Percentiles rank a stretch among this genome's conserved stretches.
Conservation (phyloP, 495 filamentous ascomycete species). For the Talaromyces proteolyticus region DNA sequence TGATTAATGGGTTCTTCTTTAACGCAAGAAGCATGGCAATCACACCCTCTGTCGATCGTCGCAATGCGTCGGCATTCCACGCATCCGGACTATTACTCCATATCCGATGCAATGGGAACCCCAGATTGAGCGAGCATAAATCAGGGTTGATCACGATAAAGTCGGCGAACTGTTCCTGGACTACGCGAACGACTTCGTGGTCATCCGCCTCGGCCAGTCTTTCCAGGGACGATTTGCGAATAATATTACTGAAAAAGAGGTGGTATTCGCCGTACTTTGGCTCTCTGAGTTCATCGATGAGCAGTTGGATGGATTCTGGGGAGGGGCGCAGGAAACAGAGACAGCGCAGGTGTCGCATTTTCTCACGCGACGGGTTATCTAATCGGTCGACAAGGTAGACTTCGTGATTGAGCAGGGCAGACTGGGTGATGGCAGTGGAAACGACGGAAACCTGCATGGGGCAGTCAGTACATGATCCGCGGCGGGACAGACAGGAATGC, state of each 20-base stretch:
- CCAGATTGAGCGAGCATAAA: slow-evolving; percentile 75
- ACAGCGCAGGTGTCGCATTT: slow-evolving; percentile 96
- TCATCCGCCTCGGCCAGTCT: slow-evolving; percentile 95
- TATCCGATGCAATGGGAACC: slow-evolving; percentile 67
- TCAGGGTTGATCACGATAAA: slow-evolving; percentile 94
- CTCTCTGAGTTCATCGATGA: slow-evolving; percentile 93
- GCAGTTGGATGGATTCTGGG: slow-evolving; percentile 80
- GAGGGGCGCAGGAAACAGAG: slow-evolving; percentile 90
- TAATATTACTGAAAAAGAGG: slow-evolving; percentile 93
- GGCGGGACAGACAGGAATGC: slow-evolving; percentile 25
- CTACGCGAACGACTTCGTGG: slow-evolving; percentile 86
- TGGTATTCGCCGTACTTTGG: slow-evolving; percentile 98
- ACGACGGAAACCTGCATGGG: slow-evolving; percentile 67
- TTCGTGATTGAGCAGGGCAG: slow-evolving; percentile 90
- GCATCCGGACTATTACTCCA: slow-evolving; percentile 71
- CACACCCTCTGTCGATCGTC: slow-evolving; percentile 79
- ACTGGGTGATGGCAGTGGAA: slow-evolving; percentile 93
- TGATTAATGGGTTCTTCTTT: slow-evolving; percentile 93
- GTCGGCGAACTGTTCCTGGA: slow-evolving; percentile 95
- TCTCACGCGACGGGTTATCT: slow-evolving; percentile 85
- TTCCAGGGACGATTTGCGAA: slow-evolving; percentile 94
- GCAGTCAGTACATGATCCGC: slow-evolving; percentile 12
- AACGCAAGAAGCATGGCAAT: slow-evolving; percentile 75
- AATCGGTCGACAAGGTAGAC: slow-evolving; percentile 96
- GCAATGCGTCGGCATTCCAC: slow-evolving; percentile 85